Percentiles rank a stretch among this genome's conserved stretches.
Evolutionary conservation across 495 filamentous ascomycete genomes (phyloP).

Genomic region (Penicillium steckii): DNA sequence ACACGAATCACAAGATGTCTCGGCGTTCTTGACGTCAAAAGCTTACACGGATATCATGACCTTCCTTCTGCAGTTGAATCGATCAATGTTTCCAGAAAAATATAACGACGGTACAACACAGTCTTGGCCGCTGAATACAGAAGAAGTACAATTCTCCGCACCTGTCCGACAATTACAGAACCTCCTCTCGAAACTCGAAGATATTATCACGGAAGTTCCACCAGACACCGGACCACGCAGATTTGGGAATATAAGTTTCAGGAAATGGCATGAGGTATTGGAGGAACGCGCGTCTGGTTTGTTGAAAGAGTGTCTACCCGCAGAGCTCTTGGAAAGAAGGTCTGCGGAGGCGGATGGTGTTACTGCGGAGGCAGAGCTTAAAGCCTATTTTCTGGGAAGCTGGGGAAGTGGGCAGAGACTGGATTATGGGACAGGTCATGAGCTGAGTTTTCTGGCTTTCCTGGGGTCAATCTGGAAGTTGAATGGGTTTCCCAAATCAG

Average conservation of each 20-base stretch:
- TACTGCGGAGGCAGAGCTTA: constrained; percentile 63
- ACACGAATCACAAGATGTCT: constrained; percentile 75
- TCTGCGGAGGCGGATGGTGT: constrained; percentile 23
- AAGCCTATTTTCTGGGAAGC: constrained; percentile 76
- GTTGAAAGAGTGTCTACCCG: constrained; percentile 61
- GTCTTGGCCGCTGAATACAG: constrained; percentile 54
- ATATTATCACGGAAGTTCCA: constrained; percentile 73
- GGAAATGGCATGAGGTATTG: constrained; percentile 73
- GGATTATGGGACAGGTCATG: constrained; percentile 96
- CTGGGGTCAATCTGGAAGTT: constrained; percentile 88
- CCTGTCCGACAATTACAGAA: constrained; percentile 62
- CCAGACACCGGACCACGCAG: constrained; percentile 81
- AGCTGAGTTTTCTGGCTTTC: constrained; percentile 92
- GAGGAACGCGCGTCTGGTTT: constrained; percentile 56
- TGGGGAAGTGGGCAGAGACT: constrained; percentile 88
- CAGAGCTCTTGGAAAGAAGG: constrained; percentile 42
- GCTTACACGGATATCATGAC: constrained; percentile 83
- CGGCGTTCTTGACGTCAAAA: constrained; percentile 69
- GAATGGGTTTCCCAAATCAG: constrained; percentile 60
- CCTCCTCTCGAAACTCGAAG: constrained; percentile 59
- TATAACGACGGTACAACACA: constrained; percentile 36
- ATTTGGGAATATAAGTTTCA: constrained; percentile 89
- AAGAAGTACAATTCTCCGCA: constrained; percentile 50
- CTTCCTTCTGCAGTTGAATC: constrained; percentile 88
- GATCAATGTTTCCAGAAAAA: constrained; percentile 75